Evolutionary conservation across 2,329 filamentous ascomycete genomes (phyloP), one percentile per base, ranked within the genome.

Genomic region (Alternaria conjuncta): DNA sequence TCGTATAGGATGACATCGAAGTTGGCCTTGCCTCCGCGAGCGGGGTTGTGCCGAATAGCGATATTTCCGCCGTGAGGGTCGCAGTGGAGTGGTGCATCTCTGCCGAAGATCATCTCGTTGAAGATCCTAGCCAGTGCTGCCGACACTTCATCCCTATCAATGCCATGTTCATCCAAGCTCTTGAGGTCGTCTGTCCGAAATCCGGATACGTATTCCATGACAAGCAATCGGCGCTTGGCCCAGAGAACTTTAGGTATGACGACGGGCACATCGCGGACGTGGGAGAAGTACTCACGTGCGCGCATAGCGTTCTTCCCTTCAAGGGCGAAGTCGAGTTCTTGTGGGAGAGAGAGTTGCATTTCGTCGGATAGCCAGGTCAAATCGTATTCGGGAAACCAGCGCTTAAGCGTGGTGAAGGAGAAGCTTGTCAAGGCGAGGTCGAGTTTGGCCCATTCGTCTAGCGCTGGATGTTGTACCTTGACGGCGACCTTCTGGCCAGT

Each of bases 91-190:
- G 96, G 94, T 0, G 95, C 95, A 63, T 90, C 87, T 56, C 90
- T 88, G 53, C 95, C 94, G 70, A 99, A 99, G 71, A 99, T 97
- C 96, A 99, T 99, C 79, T 98, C 94, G 84, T 99, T 99, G 86
- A 99, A 99, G 63, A 99, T 93, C 63, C 90, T 89, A 0, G 96
- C 91, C 5, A 99, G 85, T 0, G 94, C 92, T 1, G 95, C 94
- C 0, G 94, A 97, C 6, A 99, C 96, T 80, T 98, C 95, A 76
- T 98, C 96, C 20, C 96, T 89, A 79, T 97, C 93, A 76, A 99
- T 99, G 61, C 88, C 87, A 77, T 96, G 92, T 7, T 86, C 84
- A 79, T 98, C 96, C 4, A 99, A 85, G 76, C 92, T 98, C 15
- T 88, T 88, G 1, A 98, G 86, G 76, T 99, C 95, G 78, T 99